Evolutionary conservation across 2,329 filamentous ascomycete species (phyloP), one percentile per base, ranked within the genome.

Genomic region (Aspergillus sp.): DNA sequence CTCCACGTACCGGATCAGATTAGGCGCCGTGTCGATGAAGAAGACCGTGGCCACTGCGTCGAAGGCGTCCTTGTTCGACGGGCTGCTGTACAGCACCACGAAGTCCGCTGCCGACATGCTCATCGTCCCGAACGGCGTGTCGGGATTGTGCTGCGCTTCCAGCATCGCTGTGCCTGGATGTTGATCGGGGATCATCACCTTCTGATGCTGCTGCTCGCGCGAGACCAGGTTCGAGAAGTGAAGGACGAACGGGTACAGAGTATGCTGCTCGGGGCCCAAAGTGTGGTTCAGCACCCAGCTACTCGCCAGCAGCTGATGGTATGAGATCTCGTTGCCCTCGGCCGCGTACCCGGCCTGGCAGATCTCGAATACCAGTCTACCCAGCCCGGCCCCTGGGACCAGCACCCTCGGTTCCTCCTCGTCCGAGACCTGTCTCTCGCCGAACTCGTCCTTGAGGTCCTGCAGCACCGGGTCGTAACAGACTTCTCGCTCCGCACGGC

Each of bases 11-110:
- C 90, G 86, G 56, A 98, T 89, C 32, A 97, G 74, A 73, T 99
- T 98, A 1, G 94, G 93, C 2, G 95, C 95, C 1, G 95, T 99
- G 74, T 99, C 96, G 59, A 99, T 89, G 79, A 99, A 99, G 79
- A 98, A 99, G 11, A 96, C 90, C 2, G 90, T 91, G 0, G 91
- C 87, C 2, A 98, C 91, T 1, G 89, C 92, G 69, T 97, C 88
- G 74, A 92, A 98, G 0, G 75, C 69, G 0, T 82, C 82, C 9
- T 78, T 75, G 67, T 90, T 85, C 0, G 84, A 83, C 1, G 84
- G 80, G 59, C 88, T 82, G 26, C 82, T 84, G 73, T 99, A 99
- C 0, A 93, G 76, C n/a, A 92, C 89, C 58, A 96, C 85, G 70
- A 99, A 99, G 73, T 99, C 95, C 3, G 92, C 92, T 0, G 93